phyloP scores from a whole-genome alignment of 202 grass and related monocot species.

The Carex arenaria region DNA sequence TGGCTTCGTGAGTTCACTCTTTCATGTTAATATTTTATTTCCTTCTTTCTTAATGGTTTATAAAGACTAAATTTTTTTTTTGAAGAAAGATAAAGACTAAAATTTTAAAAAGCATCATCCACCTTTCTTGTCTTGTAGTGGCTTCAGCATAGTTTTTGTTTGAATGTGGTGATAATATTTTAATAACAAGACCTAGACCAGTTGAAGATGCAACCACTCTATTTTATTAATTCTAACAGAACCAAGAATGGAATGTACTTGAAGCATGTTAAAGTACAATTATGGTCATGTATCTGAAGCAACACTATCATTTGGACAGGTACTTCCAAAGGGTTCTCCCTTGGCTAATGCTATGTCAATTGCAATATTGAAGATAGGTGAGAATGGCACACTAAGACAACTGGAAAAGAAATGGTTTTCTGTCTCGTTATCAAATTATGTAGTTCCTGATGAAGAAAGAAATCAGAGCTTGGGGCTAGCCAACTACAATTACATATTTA shows the following conservation, averaged over 20 bases:
- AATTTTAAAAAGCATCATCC: not conserved
- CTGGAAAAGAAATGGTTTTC: constrained; percentile 11
- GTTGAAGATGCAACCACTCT: no score
- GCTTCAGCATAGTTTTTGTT: not conserved
- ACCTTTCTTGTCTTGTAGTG: no score
- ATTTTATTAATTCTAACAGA: no score
- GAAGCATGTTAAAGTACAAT: not conserved
- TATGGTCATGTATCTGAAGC: not conserved
- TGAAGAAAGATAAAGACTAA: no score
- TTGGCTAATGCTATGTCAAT: constrained; percentile 3
- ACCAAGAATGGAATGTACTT: not conserved
- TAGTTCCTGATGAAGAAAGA: not conserved
- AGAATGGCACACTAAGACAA: constrained; percentile 3
- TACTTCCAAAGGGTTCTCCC: constrained; percentile 2
- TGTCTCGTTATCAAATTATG: not conserved
- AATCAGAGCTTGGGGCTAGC: not conserved
- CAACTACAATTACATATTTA: not conserved
- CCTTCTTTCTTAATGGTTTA: not conserved
- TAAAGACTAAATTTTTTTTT: not conserved
- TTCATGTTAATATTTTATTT: not conserved
- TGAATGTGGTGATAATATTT: not conserved
- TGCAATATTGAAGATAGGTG: constrained; percentile 14
- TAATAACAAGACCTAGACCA: no score
- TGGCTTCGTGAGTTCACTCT: not conserved
- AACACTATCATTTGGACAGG: not conserved